These are phyloP conservation scores for Fusarium decemcellulare DNA, from an alignment of 2,329 filamentous ascomycete species.

Conservation along the genomic window DNA sequence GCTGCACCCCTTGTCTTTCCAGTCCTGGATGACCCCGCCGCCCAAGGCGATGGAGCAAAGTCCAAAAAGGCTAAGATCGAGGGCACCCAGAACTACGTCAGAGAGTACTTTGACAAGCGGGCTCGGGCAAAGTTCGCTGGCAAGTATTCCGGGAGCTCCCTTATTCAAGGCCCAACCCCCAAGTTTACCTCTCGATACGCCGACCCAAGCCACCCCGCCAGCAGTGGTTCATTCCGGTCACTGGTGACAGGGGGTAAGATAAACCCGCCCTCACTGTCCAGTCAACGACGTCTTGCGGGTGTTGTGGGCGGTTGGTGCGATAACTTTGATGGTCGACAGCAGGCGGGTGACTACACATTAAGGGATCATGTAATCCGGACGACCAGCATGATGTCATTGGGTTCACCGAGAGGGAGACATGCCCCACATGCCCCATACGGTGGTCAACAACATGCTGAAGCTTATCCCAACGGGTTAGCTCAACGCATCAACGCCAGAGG, in stretches of 20 bases:
- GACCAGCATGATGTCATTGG: neutral
- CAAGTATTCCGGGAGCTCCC: conserved; percentile 10
- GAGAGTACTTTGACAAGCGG: conserved; percentile 24
- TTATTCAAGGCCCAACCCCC: conserved; percentile 3
- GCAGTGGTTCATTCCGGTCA: conserved; percentile 32
- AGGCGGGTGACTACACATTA: neutral
- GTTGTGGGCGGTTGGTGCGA: neutral
- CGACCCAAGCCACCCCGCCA: conserved; percentile 30
- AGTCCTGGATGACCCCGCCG: neutral
- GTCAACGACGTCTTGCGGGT: neutral
- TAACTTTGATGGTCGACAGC: neutral
- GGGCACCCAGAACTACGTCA: conserved; percentile 5
- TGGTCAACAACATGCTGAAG: neutral
- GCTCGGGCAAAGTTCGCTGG: conserved; percentile 16
- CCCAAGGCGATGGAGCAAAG: neutral
- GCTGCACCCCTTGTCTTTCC: conserved; percentile 16
- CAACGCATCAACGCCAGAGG: neutral
- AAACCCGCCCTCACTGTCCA: conserved; percentile 22
- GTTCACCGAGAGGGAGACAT: neutral
- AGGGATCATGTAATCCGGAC: conserved; percentile 4
- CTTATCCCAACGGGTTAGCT: neutral
- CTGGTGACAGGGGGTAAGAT: conserved; percentile 31
- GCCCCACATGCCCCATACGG: neutral
- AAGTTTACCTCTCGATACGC: conserved; percentile 26
- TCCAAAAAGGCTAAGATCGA: conserved; percentile 11